Conservation (phyloP, 2,329 filamentous ascomycete genomes). For the Kalaharituber pfeilii region DNA sequence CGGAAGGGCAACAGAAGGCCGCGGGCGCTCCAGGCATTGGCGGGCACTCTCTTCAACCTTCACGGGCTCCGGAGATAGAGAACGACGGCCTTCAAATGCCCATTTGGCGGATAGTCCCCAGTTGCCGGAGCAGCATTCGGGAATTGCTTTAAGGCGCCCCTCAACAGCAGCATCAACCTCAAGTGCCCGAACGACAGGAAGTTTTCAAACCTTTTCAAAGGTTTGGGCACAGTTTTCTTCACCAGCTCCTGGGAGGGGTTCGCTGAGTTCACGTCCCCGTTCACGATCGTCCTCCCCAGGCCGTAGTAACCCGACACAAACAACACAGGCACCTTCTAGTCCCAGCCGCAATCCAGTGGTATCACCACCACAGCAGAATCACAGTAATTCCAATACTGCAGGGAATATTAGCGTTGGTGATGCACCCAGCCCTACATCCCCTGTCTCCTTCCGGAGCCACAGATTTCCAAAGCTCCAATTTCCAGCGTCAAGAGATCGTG, state of each 20-base stretch:
- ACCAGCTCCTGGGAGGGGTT: not conserved
- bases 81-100: not conserved
- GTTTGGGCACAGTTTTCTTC: not conserved
- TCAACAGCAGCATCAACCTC: not conserved
- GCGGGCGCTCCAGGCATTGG: not conserved
- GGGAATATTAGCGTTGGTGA: no score
- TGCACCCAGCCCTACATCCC: not conserved
- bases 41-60: not conserved
- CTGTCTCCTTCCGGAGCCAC: not conserved
- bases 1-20: not conserved
- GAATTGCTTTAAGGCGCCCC: not conserved
- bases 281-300: conserved; percentile 8
- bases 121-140: not conserved
- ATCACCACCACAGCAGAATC: not conserved
- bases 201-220: not conserved
- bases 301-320: no score
- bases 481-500: not conserved
- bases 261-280: not conserved
- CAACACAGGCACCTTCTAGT: not conserved
- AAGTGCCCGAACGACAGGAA: not conserved
- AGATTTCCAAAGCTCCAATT: not conserved
- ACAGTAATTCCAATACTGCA: not conserved
- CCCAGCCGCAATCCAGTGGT: not conserved
- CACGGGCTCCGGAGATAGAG: not conserved
- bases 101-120: not conserved